These are phyloP conservation scores for Delonix regia DNA, from an alignment of 306 rosid species.

Conservation along the genomic window DNA sequence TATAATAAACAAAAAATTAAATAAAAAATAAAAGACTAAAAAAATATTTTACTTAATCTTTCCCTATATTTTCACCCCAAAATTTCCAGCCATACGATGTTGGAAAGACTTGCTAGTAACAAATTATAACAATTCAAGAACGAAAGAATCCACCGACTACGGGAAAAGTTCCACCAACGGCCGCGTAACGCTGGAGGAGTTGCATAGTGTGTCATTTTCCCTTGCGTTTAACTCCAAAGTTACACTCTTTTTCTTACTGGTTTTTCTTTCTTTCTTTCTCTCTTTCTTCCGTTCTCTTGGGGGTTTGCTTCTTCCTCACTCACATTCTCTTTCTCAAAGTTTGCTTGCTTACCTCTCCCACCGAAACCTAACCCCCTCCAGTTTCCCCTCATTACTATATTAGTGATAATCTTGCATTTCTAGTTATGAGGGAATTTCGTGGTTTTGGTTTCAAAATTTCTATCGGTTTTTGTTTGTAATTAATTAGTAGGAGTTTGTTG, in stretches of 20 bases:
- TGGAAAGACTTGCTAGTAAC: no score
- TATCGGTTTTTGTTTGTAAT: background rate
- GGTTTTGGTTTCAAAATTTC: background rate
- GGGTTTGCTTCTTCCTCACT: conserved; percentile 50
- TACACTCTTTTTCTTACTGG: background rate
- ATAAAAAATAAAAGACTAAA: no score
- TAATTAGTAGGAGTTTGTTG: background rate
- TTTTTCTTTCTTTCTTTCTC: conserved; percentile 2
- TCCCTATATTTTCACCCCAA: no score
- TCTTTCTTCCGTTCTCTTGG: background rate
- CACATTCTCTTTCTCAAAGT: conserved; percentile 36
- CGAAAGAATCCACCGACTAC: background rate
- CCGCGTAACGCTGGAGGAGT: background rate
- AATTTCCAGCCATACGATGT: background rate
- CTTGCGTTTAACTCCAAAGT: conserved; percentile 45
- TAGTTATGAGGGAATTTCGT: background rate
- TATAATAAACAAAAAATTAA: no score
- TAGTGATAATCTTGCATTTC: conserved; percentile 24
- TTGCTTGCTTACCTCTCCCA: conserved; percentile 33
- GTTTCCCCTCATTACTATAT: conserved; percentile 24
- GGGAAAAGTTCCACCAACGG: conserved; percentile 1
- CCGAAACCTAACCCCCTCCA: conserved; percentile 44
- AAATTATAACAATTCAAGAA: background rate
- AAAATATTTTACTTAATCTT: no score
- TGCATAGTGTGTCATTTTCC: conserved; percentile 40